Evolutionary conservation across 1,284 basidiomycete species (phyloP), one percentile per base, ranked within the genome.

Genomic region (Meira nashicola): DNA sequence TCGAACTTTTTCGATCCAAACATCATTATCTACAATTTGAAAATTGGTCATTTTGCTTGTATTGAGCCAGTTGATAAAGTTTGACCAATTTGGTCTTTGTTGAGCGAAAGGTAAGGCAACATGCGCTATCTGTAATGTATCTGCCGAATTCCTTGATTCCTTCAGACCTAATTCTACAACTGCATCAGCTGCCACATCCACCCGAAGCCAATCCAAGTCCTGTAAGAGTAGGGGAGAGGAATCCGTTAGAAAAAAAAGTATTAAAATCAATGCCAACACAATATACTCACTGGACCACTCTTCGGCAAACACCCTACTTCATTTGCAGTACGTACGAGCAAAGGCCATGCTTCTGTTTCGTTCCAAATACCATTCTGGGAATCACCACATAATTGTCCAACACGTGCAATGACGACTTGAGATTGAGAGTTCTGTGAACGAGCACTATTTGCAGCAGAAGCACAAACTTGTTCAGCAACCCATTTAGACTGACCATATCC

Each of bases 31-130:
- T 33, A 33, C 28, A 3, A 8, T 33, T 33, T 33, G 28, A 8
- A 33, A 33, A 4, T 33, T 8, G 28, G 28, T 33, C 28, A 92
- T 86, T 7, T 87, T 88, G 53, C 82, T 81, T 10, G 83, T 77
- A 11, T 79, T 74, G 46, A 90, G 82, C 63, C 89, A 84, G 19
- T 83, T 80, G 59, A 83, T 82, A 77, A 94, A 88, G 14, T 79
- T 80, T 23, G 10, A 12, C 60, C 63, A 59, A 1, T 37, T 38
- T 9, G 55, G 60, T 39, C 14, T 40, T 1, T 1, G 58, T 40
- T 7, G 59, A 54, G 4, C 28, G 28, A 33, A 33, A 33, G 28
- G 28, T 33, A 33, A 33, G 28, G 28, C 28, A 3, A 33, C 28
- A 33, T 33, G 28, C 28, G 28, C 28, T 33, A 33, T 33, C 28